phyloP scores from a whole-genome alignment of 208 protist species.

The Trypanosoma cruzi region DNA sequence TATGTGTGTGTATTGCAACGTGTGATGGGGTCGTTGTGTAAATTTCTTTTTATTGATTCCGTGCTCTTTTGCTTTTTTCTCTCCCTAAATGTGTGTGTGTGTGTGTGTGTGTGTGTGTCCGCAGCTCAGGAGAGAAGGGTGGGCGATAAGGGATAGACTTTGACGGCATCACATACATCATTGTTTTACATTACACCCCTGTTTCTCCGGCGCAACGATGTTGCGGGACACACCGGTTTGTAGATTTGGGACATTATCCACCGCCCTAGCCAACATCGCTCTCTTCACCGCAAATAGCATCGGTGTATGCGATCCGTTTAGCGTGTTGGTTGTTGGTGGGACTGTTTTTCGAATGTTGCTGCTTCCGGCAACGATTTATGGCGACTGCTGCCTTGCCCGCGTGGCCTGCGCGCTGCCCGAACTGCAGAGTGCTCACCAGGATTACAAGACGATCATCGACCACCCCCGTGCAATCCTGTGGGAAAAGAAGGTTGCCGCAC shows the following conservation, averaged over 20 bases:
- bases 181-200: neutral
- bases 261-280: slow-evolving; percentile 48
- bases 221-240: slow-evolving; percentile 34
- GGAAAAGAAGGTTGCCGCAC: slow-evolving; percentile 80
- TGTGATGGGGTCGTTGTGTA: too few relatives aligned
- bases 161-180: neutral
- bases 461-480: slow-evolving; percentile 80
- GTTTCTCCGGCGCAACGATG: slow-evolving; percentile 23
- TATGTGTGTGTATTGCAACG: too few relatives aligned
- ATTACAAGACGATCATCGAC: slow-evolving; percentile 59
- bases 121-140: neutral
- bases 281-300: slow-evolving; percentile 44
- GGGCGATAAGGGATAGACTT: neutral
- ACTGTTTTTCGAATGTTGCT: slow-evolving; percentile 51
- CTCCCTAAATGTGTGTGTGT: neutral
- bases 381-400: slow-evolving; percentile 73
- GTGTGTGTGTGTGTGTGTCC: neutral
- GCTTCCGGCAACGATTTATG: slow-evolving; percentile 74
- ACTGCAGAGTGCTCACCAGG: slow-evolving; percentile 62
- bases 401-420: slow-evolving; percentile 66
- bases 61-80: too few relatives aligned
- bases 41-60: too few relatives aligned
- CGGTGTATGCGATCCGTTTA: slow-evolving; percentile 47
- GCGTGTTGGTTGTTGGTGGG: slow-evolving; percentile 52
- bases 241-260: slow-evolving; percentile 62